Conservation (phyloP, 2,329 filamentous ascomycete species). For the Beauveria sp. region DNA sequence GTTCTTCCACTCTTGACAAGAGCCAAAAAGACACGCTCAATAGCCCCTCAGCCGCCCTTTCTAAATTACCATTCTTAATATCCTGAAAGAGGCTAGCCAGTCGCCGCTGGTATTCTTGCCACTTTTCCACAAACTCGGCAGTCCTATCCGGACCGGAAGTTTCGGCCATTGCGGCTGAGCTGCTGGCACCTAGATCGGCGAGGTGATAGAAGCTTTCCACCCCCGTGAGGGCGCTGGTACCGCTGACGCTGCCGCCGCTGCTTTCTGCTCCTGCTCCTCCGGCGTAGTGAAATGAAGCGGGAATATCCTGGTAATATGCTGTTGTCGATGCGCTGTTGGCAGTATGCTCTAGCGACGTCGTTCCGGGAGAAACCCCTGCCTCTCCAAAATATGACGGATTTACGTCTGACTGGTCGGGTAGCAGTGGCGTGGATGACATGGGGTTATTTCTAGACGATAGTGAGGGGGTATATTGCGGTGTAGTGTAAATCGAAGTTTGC, state of each 20-base stretch:
- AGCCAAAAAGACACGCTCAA: slow-evolving; percentile 48
- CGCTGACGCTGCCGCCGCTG: neutral
- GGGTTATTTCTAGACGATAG: neutral
- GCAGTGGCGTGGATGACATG: neutral
- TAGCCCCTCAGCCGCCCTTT: slow-evolving; percentile 44
- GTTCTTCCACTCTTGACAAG: slow-evolving; percentile 44
- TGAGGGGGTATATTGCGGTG: slow-evolving; percentile 41
- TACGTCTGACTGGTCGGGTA: neutral
- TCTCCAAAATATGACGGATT: neutral
- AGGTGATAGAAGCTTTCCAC: slow-evolving; percentile 4
- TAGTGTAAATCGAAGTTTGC: slow-evolving; percentile 64
- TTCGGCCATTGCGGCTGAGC: slow-evolving; percentile 29
- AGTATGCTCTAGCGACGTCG: neutral
- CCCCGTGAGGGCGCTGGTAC: neutral
- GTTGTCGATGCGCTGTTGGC: neutral
- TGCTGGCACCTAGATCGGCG: neutral
- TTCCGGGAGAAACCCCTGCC: neutral
- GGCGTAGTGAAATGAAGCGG: neutral
- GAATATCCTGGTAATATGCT: slow-evolving; percentile 49
- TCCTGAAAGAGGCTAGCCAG: slow-evolving; percentile 63
- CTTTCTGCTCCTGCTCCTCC: neutral
- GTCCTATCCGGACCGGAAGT: slow-evolving; percentile 51
- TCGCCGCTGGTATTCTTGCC: slow-evolving; percentile 56
- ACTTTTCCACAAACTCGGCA: slow-evolving; percentile 58
- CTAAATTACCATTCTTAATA: slow-evolving; percentile 47